Conservation (phyloP, 257 asterid species). For the Jasminum sambac region DNA sequence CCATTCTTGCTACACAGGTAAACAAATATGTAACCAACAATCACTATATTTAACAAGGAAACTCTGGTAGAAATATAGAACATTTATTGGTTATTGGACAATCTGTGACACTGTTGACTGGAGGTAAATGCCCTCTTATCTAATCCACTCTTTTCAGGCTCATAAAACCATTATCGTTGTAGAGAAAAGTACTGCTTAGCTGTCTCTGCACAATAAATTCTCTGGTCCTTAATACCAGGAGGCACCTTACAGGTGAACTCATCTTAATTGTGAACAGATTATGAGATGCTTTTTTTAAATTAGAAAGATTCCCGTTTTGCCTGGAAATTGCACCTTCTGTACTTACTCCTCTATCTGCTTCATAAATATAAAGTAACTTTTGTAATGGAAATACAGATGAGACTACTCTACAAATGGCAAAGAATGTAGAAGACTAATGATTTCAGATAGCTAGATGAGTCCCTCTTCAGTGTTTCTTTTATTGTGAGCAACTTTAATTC, state of each 20-base stretch:
- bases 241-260: constrained; percentile 54
- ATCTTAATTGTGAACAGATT: constrained; percentile 33
- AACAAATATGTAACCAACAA: background rate
- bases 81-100: constrained; percentile 28
- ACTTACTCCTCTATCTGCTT: constrained; percentile 52
- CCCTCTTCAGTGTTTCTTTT: constrained; percentile 42
- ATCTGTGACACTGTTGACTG: constrained; percentile 31
- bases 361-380: constrained; percentile 71
- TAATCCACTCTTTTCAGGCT: constrained; percentile 46
- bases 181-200: constrained; percentile 48
- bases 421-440: constrained; percentile 57
- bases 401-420: constrained; percentile 71
- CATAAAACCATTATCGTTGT: constrained; percentile 35
- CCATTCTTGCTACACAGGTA: constrained; percentile 42
- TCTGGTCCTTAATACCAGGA: constrained; percentile 56
- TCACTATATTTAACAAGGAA: constrained; percentile 20
- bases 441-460: constrained; percentile 48
- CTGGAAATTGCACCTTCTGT: constrained; percentile 28
- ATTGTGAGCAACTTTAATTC: constrained; percentile 56
- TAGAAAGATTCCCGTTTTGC: constrained; percentile 31
- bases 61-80: constrained; percentile 12
- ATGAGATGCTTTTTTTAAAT: constrained; percentile 32
- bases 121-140: constrained; percentile 33
- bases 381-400: constrained; percentile 51
- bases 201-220: constrained; percentile 57